Evolutionary conservation across 2,329 filamentous ascomycete species (phyloP).

Genomic region (Bisporella sp.): DNA sequence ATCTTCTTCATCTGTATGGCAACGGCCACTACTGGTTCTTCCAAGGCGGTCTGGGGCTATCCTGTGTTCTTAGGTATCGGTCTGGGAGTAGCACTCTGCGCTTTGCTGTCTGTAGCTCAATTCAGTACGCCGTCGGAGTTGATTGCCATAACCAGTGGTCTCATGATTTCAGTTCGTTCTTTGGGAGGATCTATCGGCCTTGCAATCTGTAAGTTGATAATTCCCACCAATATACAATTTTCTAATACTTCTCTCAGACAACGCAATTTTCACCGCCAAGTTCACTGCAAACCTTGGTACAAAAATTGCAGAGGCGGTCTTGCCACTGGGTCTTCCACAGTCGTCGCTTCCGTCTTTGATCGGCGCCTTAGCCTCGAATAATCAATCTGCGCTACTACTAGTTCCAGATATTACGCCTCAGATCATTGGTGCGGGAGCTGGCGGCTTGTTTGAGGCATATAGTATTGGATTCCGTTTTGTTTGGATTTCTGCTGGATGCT

Average conservation of each 20-base stretch:
- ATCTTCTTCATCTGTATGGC: slow-evolving; percentile 24
- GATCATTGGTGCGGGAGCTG: slow-evolving; percentile 23
- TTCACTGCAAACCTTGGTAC: slow-evolving; percentile 18
- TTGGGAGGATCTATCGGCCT: slow-evolving; percentile 36
- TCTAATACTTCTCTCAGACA: slow-evolving; percentile 23
- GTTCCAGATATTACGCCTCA: slow-evolving; percentile 25
- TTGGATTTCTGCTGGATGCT: slow-evolving; percentile 27
- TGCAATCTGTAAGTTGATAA: slow-evolving; percentile 1
- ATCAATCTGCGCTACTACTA: slow-evolving; percentile 19
- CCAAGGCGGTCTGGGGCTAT: slow-evolving; percentile 30
- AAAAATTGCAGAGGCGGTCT: slow-evolving; percentile 26
- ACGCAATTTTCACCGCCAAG: slow-evolving; percentile 23
- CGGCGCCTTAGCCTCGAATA: slow-evolving; percentile 17
- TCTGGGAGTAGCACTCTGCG: slow-evolving; percentile 29
- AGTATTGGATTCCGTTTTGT: slow-evolving; percentile 25
- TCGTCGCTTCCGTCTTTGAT: slow-evolving; percentile 22
- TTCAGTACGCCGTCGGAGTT: slow-evolving; percentile 31
- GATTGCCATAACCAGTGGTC: slow-evolving; percentile 24
- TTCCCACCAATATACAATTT: too few relatives aligned
- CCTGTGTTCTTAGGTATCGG: slow-evolving; percentile 30
- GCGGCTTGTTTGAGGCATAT: slow-evolving; percentile 25
- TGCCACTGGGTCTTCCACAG: slow-evolving; percentile 23
- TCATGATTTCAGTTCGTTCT: slow-evolving; percentile 32
- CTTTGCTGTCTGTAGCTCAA: slow-evolving; percentile 32
- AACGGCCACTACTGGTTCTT: slow-evolving; percentile 21